Base-by-base conservation (phyloP, 169 alveolate species). In the Plasmodium gallinaceum region DNA sequence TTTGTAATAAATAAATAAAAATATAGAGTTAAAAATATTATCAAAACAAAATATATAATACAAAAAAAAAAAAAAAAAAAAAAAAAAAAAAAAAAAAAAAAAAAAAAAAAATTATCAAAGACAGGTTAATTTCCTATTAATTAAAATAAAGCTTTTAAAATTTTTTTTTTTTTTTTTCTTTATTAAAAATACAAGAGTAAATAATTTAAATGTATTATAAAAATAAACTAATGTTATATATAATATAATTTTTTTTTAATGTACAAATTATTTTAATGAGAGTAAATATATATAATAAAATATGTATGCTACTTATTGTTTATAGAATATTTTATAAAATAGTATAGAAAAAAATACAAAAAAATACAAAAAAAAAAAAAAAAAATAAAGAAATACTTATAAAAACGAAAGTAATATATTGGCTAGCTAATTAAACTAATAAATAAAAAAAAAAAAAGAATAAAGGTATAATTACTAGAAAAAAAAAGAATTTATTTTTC, bases 401-500 rank as follows among this genome's bases (percentile, higher is more conserved):
- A 26, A 51, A 74, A 37, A 58, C n/a, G 45, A 32, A 24, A 16
- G 32, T 24, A 32, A 7, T 60, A 39, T 37, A 74, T 74, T 74
- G 66, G 88, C 52, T 58, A 65, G 88, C 37, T 60, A 60, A 68
- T 68, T 68, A 68, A 9, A 58, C 18, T 74, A 48, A 51, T 42
- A 74, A 74, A 74, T 54, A 66, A 37, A 39, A 42, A 2, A 2
- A 48, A 32, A 32, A 32, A 2, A 32, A 32, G 4, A 32, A 32
- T 32, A 32, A 32, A 32, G 4, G 4, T 32, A 32, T 32, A 32
- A 32, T 32, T 2, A 32, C 4, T 32, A 32, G 4, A 32, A 32
- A 32, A 32, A 32, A 32, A 32, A 32, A 32, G 4, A 32, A 32
- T 32, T 32, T 2, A 32, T 32, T 32, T 32, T 32, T 32, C 1